Evolutionary conservation across 1,139 yeast species (phyloP).

Genomic region (Meyerozyma sp.): DNA sequence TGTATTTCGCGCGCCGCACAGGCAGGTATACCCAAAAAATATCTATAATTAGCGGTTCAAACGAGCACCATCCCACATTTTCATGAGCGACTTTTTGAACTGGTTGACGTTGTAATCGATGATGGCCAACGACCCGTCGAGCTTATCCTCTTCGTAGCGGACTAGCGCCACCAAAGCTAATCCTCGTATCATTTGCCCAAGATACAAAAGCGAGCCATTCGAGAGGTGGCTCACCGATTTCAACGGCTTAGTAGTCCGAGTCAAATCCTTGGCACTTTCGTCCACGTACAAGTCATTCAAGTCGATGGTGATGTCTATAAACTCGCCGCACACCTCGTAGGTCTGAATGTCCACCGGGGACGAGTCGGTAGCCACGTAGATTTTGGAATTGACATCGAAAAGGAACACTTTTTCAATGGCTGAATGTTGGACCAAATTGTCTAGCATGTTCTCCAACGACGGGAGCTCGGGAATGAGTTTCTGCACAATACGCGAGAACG

Average conservation of each 20-base stretch:
- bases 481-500: constrained; percentile 88
- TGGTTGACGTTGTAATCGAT: constrained; percentile 86
- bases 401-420: constrained; percentile 89
- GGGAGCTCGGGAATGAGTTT: constrained; percentile 87
- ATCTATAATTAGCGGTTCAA: neutral
- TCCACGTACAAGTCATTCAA: constrained; percentile 67
- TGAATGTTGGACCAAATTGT: constrained; percentile 82
- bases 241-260: constrained; percentile 27
- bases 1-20: neutral
- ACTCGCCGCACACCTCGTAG: constrained; percentile 95
- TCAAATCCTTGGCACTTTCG: constrained; percentile 11
- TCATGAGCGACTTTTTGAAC: constrained; percentile 72
- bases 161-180: constrained; percentile 85
- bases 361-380: constrained; percentile 93
- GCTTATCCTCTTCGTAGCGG: constrained; percentile 21
- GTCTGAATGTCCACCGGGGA: constrained; percentile 94
- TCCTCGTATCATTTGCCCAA: constrained; percentile 90
- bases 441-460: constrained; percentile 80
- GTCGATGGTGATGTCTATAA: constrained; percentile 90
- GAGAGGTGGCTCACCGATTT: constrained; percentile 72
- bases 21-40: neutral
- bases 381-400: constrained; percentile 89
- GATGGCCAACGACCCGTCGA: constrained; percentile 59
- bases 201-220: constrained; percentile 75
- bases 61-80: constrained; percentile 57